Evolutionary conservation across 805 yeast species (phyloP).

Genomic region (Candida coleopterorum): DNA sequence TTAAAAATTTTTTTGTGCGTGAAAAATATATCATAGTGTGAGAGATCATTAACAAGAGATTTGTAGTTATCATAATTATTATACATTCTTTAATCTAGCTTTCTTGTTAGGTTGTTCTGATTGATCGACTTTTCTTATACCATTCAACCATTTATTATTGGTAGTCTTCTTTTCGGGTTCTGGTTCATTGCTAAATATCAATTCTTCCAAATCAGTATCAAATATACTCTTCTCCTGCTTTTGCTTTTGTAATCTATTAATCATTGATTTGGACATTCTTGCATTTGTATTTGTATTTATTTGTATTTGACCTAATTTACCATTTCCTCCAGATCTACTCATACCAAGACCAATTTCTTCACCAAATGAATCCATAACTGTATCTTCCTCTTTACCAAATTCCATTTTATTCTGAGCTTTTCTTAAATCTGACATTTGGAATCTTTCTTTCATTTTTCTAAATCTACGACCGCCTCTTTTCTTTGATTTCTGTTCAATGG

Average conservation of each 20-base stretch:
- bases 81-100: not conserved
- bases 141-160: constrained; percentile 18
- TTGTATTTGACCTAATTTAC: constrained; percentile 22
- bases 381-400: constrained; percentile 72
- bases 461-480: constrained; percentile 82
- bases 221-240: constrained; percentile 6
- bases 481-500: constrained; percentile 70
- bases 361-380: constrained; percentile 60
- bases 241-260: constrained; percentile 34
- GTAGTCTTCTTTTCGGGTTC: not conserved
- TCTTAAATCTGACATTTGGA: constrained; percentile 74
- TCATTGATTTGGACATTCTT: constrained; percentile 59
- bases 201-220: constrained; percentile 14
- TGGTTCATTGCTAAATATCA: constrained; percentile 10
- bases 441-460: constrained; percentile 75
- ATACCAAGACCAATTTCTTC: constrained; percentile 83
- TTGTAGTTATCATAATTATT: not conserved
- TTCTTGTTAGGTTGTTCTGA: not conserved
- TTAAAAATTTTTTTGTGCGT: constrained; percentile 4
- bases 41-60: not conserved
- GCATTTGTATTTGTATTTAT: constrained; percentile 49
- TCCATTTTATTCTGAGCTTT: constrained; percentile 81
- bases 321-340: constrained; percentile 37
- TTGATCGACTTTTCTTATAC: constrained; percentile 11
- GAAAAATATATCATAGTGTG: not conserved